Conservation (phyloP, 2,329 filamentous ascomycete genomes). For the Botrytis paeoniae region DNA sequence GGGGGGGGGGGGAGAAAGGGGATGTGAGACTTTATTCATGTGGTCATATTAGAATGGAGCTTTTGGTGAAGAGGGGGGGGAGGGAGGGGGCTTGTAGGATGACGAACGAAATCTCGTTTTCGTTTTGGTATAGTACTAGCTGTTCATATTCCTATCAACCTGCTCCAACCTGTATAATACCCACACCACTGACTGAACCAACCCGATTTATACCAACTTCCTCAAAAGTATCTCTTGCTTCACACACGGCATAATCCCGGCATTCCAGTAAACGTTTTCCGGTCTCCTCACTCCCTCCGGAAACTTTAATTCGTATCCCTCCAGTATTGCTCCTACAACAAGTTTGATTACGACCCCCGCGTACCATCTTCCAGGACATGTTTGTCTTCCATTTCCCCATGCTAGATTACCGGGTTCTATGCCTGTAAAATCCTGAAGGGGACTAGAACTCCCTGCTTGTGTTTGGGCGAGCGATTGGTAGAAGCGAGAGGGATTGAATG, state of each 20-base stretch:
- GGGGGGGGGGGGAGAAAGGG: too few relatives aligned
- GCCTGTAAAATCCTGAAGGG: background rate
- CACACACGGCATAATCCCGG: background rate
- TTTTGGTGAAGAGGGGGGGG: too few relatives aligned
- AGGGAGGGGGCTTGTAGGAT: too few relatives aligned
- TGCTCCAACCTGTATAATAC: too few relatives aligned
- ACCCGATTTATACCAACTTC: background rate
- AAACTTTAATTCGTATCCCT: conserved; percentile 34
- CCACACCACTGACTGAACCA: background rate
- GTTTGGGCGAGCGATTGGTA: conserved; percentile 19
- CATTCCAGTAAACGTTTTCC: background rate
- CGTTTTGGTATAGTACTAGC: too few relatives aligned
- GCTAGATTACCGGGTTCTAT: conserved; percentile 22
- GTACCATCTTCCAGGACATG: conserved; percentile 15
- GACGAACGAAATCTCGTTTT: too few relatives aligned
- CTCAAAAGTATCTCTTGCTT: conserved; percentile 4
- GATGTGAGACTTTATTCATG: background rate
- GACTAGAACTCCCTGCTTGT: background rate
- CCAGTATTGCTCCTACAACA: conserved; percentile 30
- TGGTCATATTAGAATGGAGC: background rate
- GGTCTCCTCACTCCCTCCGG: background rate
- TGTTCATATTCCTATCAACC: too few relatives aligned
- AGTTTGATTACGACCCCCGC: conserved; percentile 2
- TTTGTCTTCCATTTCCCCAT: conserved; percentile 11
- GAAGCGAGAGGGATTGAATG: conserved; percentile 33